These are phyloP conservation scores for Gymnopus androsaceus DNA, from an alignment of 1,284 basidiomycete species.

Conservation along the genomic window DNA sequence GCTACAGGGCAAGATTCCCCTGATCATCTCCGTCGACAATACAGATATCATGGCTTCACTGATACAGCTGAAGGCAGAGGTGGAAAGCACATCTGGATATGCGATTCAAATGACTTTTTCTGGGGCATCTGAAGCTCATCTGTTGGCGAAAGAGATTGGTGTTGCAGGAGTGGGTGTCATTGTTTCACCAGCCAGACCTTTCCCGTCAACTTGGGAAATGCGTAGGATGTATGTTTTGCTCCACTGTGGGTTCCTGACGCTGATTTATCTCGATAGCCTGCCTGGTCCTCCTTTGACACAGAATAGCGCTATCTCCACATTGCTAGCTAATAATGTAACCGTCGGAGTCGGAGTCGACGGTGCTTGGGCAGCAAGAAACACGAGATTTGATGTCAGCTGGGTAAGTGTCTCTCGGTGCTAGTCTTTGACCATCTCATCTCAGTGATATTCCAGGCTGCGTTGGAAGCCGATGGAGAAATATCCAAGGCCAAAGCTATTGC, in stretches of 20 bases:
- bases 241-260: background rate
- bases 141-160: slow-evolving; percentile 58
- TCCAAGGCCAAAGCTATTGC: slow-evolving; percentile 56
- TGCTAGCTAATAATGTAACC: slow-evolving; percentile 51
- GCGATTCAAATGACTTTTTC: slow-evolving; percentile 39
- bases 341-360: slow-evolving; percentile 54
- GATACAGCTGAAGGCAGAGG: slow-evolving; percentile 58
- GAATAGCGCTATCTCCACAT: slow-evolving; percentile 45
- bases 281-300: slow-evolving; percentile 55
- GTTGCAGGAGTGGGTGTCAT: slow-evolving; percentile 57
- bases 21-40: slow-evolving; percentile 57
- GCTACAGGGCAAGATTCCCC: slow-evolving; percentile 29
- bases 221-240: slow-evolving; percentile 41
- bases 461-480: slow-evolving; percentile 38
- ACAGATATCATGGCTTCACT: slow-evolving; percentile 72
- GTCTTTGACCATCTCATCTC: background rate
- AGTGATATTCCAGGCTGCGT: slow-evolving; percentile 25
- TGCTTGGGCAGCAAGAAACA: slow-evolving; percentile 51
- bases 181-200: slow-evolving; percentile 47
- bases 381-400: slow-evolving; percentile 58
- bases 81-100: slow-evolving; percentile 40
- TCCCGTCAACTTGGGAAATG: slow-evolving; percentile 53
- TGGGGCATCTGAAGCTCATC: slow-evolving; percentile 57
- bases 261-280: background rate
- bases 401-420: slow-evolving; percentile 25